Conservation (phyloP, 2,329 filamentous ascomycete genomes). For the Pseudogymnoascus sp. region DNA sequence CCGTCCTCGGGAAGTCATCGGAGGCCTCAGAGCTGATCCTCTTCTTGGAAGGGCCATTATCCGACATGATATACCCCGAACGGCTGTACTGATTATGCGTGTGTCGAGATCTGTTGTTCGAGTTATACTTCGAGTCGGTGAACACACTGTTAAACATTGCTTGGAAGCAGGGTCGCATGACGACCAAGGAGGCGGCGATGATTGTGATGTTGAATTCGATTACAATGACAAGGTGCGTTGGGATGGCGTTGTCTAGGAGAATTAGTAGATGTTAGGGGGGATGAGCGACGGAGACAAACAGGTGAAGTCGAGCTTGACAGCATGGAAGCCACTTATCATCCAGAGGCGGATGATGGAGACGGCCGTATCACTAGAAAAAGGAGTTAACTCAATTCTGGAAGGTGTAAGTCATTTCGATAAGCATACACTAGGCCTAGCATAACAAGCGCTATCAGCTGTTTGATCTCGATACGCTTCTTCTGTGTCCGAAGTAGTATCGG, state of each 20-base stretch:
- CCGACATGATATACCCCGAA: slow-evolving; percentile 3
- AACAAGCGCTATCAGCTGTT: slow-evolving; percentile 11
- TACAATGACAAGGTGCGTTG: slow-evolving; percentile 9
- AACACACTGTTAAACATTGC: slow-evolving; percentile 2
- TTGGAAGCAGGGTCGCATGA: slow-evolving; percentile 15
- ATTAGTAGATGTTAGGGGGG: background rate
- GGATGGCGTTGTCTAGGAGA: background rate
- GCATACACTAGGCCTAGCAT: slow-evolving; percentile 14
- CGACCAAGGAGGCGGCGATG: slow-evolving; percentile 13
- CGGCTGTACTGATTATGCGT: slow-evolving; percentile 1
- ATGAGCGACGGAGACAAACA: background rate
- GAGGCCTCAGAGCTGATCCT: background rate
- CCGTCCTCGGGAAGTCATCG: background rate
- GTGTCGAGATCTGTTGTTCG: background rate
- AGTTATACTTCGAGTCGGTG: background rate
- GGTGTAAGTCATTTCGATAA: background rate
- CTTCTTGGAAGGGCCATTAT: background rate
- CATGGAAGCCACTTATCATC: background rate
- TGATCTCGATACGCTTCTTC: slow-evolving; percentile 9
- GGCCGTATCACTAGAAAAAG: background rate
- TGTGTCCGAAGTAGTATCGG: slow-evolving; percentile 11
- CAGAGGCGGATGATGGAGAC: background rate
- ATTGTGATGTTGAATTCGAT: slow-evolving; percentile 15
- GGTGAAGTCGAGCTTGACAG: background rate
- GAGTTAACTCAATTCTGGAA: background rate